Conservation (phyloP, 345 rosid genomes). For the Xanthoceras sorbifolium region DNA sequence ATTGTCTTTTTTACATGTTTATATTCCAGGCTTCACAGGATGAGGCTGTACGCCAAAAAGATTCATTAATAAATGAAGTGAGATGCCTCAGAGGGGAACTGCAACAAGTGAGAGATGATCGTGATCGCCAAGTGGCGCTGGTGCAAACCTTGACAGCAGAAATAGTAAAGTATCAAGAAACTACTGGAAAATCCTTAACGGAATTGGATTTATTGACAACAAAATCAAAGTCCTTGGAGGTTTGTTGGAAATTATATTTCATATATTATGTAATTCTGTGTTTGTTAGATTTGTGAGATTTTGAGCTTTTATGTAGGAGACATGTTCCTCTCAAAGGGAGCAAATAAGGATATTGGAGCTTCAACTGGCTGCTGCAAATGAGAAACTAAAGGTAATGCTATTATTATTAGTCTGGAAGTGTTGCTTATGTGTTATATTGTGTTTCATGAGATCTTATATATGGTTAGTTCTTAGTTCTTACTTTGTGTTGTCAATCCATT, state of each 20-base stretch:
- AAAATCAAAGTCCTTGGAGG: conserved; percentile 77
- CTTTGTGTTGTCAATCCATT: no score
- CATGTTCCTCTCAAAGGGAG: conserved; percentile 76
- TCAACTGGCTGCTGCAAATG: conserved; percentile 68
- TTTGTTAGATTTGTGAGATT: conserved; percentile 8
- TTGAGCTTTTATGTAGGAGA: conserved; percentile 51
- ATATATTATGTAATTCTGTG: not conserved
- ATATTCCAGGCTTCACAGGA: conserved; percentile 63
- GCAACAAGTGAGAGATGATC: conserved; percentile 83
- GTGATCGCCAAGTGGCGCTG: conserved; percentile 65
- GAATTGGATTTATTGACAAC: conserved; percentile 64
- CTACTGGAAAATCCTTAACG: conserved; percentile 64
- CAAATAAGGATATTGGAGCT: conserved; percentile 62
- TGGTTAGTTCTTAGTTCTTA: no score
- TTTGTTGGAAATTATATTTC: conserved; percentile 28
- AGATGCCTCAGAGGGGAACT: conserved; percentile 75
- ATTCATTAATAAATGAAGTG: conserved; percentile 59
- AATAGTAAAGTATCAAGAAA: conserved; percentile 59
- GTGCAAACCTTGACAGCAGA: conserved; percentile 65
- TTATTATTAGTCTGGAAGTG: not conserved
- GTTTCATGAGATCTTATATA: not conserved
- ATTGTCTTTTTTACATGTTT: not conserved
- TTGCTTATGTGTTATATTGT: not conserved
- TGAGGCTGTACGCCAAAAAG: conserved; percentile 72
- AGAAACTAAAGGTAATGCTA: conserved; percentile 70